Evolutionary conservation across 176 grass and related monocot species (phyloP).

Genomic region (Raddia guianensis): DNA sequence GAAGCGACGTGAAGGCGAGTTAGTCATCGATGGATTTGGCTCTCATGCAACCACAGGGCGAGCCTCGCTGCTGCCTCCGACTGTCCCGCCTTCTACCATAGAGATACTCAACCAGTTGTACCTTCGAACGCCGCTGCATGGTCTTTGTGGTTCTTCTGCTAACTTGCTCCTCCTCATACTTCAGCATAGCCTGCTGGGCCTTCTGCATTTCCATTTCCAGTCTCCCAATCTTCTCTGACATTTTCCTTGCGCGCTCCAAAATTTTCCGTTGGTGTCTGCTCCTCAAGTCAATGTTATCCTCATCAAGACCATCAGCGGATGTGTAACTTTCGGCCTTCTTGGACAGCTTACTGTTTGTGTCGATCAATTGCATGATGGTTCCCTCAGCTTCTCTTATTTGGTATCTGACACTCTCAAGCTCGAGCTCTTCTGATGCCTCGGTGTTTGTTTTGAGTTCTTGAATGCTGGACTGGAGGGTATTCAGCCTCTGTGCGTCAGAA

Average conservation of each 20-base stretch:
- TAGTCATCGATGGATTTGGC: conserved; percentile 61
- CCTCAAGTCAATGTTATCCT: conserved; percentile 56
- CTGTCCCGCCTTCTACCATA: conserved; percentile 64
- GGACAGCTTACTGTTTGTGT: conserved; percentile 76
- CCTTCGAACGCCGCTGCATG: conserved; percentile 51
- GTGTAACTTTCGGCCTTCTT: conserved; percentile 76
- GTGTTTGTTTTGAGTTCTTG: conserved; percentile 69
- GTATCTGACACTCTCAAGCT: conserved; percentile 55
- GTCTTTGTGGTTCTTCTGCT: conserved; percentile 48
- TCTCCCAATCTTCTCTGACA: conserved; percentile 82
- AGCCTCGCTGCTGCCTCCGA: conserved; percentile 48
- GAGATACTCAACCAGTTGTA: conserved; percentile 80
- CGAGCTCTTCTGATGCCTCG: conserved; percentile 59
- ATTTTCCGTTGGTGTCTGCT: conserved; percentile 79
- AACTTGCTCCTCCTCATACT: conserved; percentile 63
- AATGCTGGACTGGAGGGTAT: conserved; percentile 65
- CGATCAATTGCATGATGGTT: conserved; percentile 71
- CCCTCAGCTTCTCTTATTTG: conserved; percentile 80
- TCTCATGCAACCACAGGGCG: conserved; percentile 77
- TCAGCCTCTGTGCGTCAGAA: conserved; percentile 75
- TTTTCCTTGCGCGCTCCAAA: conserved; percentile 66
- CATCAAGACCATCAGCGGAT: conserved; percentile 31
- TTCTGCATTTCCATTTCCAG: conserved; percentile 83
- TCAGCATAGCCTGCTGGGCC: conserved; percentile 62
- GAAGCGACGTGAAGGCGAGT: conserved; percentile 34